Evolutionary conservation across 805 yeast genomes (phyloP), one percentile per base, ranked within the genome.

Genomic region (Candida silvatica): DNA sequence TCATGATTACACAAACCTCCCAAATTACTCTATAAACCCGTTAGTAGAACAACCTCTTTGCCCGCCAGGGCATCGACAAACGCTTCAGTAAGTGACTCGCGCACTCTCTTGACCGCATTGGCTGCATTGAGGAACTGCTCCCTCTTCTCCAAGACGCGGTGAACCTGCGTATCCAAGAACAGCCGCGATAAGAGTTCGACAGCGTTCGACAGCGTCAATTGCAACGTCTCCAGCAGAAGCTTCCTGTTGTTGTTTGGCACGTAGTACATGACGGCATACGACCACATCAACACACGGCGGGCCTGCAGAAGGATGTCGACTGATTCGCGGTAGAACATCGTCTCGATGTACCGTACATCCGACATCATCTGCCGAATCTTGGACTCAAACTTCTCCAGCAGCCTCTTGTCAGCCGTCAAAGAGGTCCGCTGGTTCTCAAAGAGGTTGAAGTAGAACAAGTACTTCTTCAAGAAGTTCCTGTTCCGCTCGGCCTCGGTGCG

Each of bases 211-310:
- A 56, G 35, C 2, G 46, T 33, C 34, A 43, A 42, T 24, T 50
- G 57, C 12, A 37, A 39, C 18, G 40, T 46, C 48, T 85, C 94
- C 46, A 86, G 74, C 5, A 84, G 69, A 25, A 67, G 64, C 7
- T 79, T 71, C 37, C 69, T 69, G 38, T 76, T 67, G 20, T 61
- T 54, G 12, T 37, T 32, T 27, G 65, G 67, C 23, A 86, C 62
- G 52, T 77, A 84, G 49, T 61, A 90, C 9, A 85, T 77, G 46
- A 86, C 71, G 2, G 85, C 87, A 58, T 84, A 88, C 0, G 96
- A 76, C 97, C 97, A 92, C 62, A 86, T 83, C 35, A 92, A 63
- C 2, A 85, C 74, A 29, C 76, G 74, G 39, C 97, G 66, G 6
- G 94, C 83, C 38, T 67, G 69, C 20, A 77, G 63, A 37, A 90